Evolutionary conservation across 345 rosid genomes (phyloP).

Genomic region (Linum lewisii): DNA sequence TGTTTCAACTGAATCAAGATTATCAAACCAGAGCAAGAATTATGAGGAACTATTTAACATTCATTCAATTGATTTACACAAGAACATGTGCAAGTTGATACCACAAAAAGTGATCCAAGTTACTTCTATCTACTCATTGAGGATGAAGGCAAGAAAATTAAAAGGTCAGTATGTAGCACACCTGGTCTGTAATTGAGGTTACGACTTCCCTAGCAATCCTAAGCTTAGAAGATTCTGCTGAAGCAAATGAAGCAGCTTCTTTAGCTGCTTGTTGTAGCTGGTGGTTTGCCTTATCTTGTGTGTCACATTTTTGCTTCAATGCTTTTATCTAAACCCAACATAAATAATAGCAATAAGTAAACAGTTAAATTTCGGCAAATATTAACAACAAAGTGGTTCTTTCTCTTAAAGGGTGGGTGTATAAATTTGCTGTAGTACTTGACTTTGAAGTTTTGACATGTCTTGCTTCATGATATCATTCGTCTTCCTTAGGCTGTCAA

Average conservation of each 20-base stretch:
- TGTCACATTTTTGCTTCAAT: conserved; percentile 57
- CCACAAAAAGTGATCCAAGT: no score
- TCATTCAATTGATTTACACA: no score
- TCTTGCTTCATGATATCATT: conserved; percentile 78
- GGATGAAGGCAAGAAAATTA: no score
- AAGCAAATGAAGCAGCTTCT: conserved; percentile 42
- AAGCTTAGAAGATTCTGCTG: conserved; percentile 44
- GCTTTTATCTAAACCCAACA: conserved; percentile 36
- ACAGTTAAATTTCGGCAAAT: no score
- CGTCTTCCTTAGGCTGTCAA: conserved; percentile 81
- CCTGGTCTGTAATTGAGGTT: conserved; percentile 53
- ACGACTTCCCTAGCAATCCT: conserved; percentile 46
- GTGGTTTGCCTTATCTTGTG: conserved; percentile 52
- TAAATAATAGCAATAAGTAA: background rate
- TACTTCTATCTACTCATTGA: no score
- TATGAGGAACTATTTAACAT: no score
- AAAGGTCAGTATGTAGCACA: conserved; percentile 11
- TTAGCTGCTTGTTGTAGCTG: conserved; percentile 35
- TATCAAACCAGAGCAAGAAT: conserved; percentile 8
- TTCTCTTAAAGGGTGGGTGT: no score
- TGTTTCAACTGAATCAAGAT: conserved; percentile 46
- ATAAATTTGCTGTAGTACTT: no score
- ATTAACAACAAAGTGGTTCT: no score
- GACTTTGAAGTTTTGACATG: conserved; percentile 55
- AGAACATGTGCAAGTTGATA: no score